Evolutionary conservation across 208 protist species (phyloP).

Genomic region (Acanthamoeba lugdunensis): DNA sequence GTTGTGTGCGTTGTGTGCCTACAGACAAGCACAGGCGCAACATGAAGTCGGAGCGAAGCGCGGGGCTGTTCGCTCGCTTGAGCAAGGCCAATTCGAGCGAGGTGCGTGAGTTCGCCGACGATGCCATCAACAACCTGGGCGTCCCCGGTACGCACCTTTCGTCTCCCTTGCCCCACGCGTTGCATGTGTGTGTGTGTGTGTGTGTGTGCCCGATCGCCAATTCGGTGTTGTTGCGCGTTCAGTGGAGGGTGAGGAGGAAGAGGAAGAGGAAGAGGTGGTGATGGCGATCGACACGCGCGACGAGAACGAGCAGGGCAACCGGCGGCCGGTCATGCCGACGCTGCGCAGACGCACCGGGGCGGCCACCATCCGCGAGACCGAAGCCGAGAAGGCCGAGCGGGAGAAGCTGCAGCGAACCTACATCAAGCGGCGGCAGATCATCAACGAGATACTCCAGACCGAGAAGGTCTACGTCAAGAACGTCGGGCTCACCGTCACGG

Average conservation of each 20-base stretch:
- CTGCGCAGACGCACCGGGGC: neutral
- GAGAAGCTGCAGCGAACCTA: neutral
- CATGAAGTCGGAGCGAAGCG: neutral
- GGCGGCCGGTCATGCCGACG: neutral
- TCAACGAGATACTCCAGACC: constrained; percentile 55
- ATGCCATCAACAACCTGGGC: constrained; percentile 12
- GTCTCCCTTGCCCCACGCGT: neutral
- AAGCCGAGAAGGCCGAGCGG: neutral
- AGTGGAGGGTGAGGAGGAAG: neutral
- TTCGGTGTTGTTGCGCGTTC: neutral
- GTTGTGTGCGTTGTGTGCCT: neutral
- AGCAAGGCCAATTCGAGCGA: neutral
- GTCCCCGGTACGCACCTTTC: neutral
- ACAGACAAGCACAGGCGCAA: constrained; percentile 32
- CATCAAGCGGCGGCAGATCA: constrained; percentile 51
- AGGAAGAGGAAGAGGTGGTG: constrained; percentile 6
- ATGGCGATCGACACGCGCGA: constrained; percentile 38
- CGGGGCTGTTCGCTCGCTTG: neutral
- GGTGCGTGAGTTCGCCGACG: neutral
- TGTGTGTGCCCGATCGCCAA: too few relatives aligned
- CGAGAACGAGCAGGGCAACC: neutral
- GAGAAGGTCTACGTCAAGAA: constrained; percentile 23
- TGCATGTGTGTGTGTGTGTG: neutral
- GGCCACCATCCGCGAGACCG: constrained; percentile 1
- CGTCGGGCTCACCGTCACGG: neutral